These are phyloP conservation scores for Tephrocybe rancida DNA, from an alignment of 768 basidiomycete genomes.

Conservation along the genomic window DNA sequence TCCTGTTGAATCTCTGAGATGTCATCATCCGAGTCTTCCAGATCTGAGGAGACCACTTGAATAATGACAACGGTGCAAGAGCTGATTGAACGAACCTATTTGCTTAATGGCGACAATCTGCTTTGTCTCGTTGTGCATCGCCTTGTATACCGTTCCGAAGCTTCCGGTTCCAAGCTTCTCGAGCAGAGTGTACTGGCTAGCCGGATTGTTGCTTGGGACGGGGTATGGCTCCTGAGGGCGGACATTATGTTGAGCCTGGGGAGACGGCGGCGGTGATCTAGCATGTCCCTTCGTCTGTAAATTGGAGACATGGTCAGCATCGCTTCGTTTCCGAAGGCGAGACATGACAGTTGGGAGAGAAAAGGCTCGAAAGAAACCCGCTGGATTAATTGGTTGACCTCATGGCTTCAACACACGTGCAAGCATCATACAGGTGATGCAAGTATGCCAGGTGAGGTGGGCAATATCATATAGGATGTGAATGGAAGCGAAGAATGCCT, in stretches of 20 bases:
- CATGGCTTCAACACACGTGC: conserved; percentile 21
- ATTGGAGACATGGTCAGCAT: conserved; percentile 36
- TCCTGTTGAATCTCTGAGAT: conserved; percentile 99
- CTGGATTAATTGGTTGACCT: conserved; percentile 13
- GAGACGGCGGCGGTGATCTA: conserved; percentile 55
- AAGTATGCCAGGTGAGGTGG: neutral
- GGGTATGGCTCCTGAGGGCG: conserved; percentile 63
- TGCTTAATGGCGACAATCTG: conserved; percentile 98
- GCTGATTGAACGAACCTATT: conserved; percentile 66
- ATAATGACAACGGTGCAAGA: neutral
- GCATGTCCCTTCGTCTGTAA: conserved; percentile 41
- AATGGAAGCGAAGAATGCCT: conserved; percentile 3
- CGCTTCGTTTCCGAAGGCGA: conserved; percentile 44
- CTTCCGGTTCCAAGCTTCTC: conserved; percentile 98
- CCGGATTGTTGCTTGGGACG: conserved; percentile 76
- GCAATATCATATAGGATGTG: neutral
- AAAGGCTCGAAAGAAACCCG: conserved; percentile 27
- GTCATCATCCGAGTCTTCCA: conserved; percentile 98
- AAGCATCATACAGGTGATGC: conserved; percentile 8
- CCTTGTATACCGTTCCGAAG: conserved; percentile 98
- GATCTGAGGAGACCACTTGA: conserved; percentile 52
- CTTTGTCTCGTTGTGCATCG: conserved; percentile 90
- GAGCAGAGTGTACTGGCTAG: conserved; percentile 88
- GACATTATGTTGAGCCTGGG: conserved; percentile 42
- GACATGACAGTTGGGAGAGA: conserved; percentile 44